Conservation (phyloP, 1,284 basidiomycete species). For the Tetrapyrgos nigripes region DNA sequence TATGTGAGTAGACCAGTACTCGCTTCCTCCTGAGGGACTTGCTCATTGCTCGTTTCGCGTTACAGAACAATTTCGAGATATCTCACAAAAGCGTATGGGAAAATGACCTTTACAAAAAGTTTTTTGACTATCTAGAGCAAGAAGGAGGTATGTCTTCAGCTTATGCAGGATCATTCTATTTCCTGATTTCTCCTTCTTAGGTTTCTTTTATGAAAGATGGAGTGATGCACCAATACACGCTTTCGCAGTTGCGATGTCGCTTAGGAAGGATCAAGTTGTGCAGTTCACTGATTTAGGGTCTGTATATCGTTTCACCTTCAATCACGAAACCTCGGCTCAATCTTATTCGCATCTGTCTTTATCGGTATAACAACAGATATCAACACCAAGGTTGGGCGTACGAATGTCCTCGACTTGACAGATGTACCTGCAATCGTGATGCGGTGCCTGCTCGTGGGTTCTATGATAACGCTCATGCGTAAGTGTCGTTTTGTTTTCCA, state of each 20-base stretch:
- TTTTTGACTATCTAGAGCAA: conserved; percentile 32
- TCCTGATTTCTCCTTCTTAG: background rate
- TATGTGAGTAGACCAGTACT: conserved; percentile 29
- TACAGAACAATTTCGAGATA: conserved; percentile 36
- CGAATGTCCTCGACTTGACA: conserved; percentile 21
- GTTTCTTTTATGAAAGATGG: conserved; percentile 38
- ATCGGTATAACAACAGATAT: conserved; percentile 4
- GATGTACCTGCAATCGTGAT: conserved; percentile 24
- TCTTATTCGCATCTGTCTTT: too few relatives aligned
- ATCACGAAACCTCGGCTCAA: background rate
- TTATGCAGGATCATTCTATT: background rate
- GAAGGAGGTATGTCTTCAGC: conserved; percentile 23
- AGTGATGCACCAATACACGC: conserved; percentile 35
- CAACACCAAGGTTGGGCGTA: conserved; percentile 28
- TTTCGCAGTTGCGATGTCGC: conserved; percentile 32
- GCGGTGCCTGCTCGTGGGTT: conserved; percentile 15
- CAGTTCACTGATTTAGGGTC: conserved; percentile 32
- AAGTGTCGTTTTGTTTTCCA: background rate
- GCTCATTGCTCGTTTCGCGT: background rate
- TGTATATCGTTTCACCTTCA: background rate
- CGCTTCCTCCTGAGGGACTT: background rate
- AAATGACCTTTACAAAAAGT: conserved; percentile 27
- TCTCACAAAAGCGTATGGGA: conserved; percentile 35
- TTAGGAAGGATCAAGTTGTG: conserved; percentile 34
- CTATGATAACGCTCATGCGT: conserved; percentile 5